Evolutionary conservation across 2,329 filamentous ascomycete genomes (phyloP).

Genomic region (Colletotrichum liriopes): DNA sequence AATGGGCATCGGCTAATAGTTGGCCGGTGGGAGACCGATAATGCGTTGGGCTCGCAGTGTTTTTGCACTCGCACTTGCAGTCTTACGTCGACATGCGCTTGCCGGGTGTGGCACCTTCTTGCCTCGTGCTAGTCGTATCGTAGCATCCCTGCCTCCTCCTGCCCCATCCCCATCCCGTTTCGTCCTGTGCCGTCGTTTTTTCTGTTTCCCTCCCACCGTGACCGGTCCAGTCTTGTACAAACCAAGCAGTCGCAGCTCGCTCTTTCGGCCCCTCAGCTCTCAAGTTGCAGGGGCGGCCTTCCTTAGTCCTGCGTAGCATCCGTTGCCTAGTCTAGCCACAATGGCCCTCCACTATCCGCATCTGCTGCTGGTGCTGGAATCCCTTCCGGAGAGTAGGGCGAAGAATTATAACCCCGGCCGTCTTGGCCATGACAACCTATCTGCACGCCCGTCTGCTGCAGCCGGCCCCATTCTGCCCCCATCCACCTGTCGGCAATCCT

Average conservation of each 20-base stretch:
- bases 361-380: conserved; percentile 9
- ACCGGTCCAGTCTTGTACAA: conserved; percentile 4
- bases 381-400: conserved; percentile 16
- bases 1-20: conserved; percentile 28
- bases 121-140: conserved; percentile 37
- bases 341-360: conserved; percentile 1
- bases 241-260: conserved; percentile 17
- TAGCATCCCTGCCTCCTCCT: conserved; percentile 28
- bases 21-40: conserved; percentile 16
- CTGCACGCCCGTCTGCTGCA: conserved; percentile 28
- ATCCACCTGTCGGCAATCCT: conserved; percentile 1
- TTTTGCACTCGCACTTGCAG: background rate
- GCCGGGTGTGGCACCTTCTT: conserved; percentile 38
- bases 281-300: background rate
- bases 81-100: conserved; percentile 10
- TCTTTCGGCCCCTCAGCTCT: background rate
- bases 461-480: conserved; percentile 20
- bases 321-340: background rate
- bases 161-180: conserved; percentile 33
- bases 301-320: background rate
- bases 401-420: conserved; percentile 14
- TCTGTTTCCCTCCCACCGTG: conserved; percentile 3
- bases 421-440: conserved; percentile 13
- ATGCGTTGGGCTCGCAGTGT: background rate
- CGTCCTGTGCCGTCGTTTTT: conserved; percentile 14